Evolutionary conservation across 164 flowering plant species (phyloP).

Genomic region (Warburgia ugandensis): DNA sequence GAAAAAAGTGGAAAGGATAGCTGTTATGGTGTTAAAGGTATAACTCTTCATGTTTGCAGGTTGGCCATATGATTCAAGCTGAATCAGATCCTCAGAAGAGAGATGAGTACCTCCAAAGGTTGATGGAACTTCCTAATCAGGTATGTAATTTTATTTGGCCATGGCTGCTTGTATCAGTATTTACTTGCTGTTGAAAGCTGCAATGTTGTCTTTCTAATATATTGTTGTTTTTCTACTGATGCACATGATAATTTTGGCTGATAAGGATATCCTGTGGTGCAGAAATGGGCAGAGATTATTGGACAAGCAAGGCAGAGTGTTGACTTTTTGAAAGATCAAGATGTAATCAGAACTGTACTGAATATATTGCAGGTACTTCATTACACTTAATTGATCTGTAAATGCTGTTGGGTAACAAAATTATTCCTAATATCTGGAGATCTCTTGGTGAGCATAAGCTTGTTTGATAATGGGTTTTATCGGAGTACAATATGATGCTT

Average conservation of each 20-base stretch:
- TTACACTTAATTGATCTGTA: too few species aligned
- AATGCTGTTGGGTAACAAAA: too few species aligned
- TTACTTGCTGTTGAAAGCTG: background rate
- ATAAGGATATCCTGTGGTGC: conserved; percentile 18
- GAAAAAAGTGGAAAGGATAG: too few species aligned
- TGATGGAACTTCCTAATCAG: conserved; percentile 96
- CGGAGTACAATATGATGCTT: too few species aligned
- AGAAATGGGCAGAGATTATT: conserved; percentile 97
- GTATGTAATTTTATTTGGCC: conserved; percentile 21
- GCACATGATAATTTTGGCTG: too few species aligned
- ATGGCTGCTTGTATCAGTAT: background rate
- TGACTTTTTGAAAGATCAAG: conserved; percentile 82
- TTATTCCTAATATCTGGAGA: too few species aligned
- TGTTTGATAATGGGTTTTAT: too few species aligned
- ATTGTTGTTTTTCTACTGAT: too few species aligned
- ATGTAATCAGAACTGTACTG: conserved; percentile 77
- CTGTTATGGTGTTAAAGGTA: too few species aligned
- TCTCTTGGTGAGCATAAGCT: too few species aligned
- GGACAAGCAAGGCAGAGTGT: conserved; percentile 93
- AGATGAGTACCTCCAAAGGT: conserved; percentile 82
- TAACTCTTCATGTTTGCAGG: conserved; percentile 34
- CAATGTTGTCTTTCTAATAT: background rate
- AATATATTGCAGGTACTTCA: conserved; percentile 93
- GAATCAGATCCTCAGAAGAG: conserved; percentile 91
- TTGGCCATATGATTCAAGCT: conserved; percentile 95